phyloP scores from a whole-genome alignment of 441 rosid species.

The Bocquillonia castaneifolia region DNA sequence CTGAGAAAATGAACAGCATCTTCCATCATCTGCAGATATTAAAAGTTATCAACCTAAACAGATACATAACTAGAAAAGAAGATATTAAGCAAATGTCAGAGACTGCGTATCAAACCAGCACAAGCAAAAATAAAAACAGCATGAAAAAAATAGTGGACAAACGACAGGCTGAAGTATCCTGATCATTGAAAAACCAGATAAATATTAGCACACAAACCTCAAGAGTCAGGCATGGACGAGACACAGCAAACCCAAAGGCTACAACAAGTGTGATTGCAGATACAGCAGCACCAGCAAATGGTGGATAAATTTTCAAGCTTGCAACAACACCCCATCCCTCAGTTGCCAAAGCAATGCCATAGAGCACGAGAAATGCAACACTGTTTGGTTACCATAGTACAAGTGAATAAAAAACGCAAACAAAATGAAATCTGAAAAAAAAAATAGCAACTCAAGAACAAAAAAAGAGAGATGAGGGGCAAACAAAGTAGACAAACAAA shows the following conservation, averaged over 20 bases:
- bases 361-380: conserved; percentile 93
- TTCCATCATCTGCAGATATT: conserved; percentile 85
- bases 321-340: conserved; percentile 99
- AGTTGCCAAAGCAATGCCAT: conserved; percentile 97
- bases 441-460: conserved; percentile 7
- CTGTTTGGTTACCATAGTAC: conserved; percentile 40
- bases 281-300: conserved; percentile 99
- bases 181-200: conserved; percentile 15
- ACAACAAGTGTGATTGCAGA: conserved; percentile 98
- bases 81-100: not conserved
- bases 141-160: not conserved
- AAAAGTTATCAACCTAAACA: conserved; percentile 23
- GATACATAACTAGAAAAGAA: conserved; percentile 8
- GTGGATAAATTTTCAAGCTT: conserved; percentile 95
- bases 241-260: conserved; percentile 99
- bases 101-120: conserved; percentile 1
- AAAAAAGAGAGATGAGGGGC: conserved; percentile 9
- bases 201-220: conserved; percentile 44
- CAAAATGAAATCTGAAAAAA: conserved; percentile 8
- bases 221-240: conserved; percentile 98
- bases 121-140: too few species aligned
- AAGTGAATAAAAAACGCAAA: conserved; percentile 20
- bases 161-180: conserved; percentile 13
- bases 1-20: conserved; percentile 98
- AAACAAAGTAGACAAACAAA: conserved; percentile 34